Conservation (phyloP, 208 protist genomes). For the Acanthamoeba healyi region DNA sequence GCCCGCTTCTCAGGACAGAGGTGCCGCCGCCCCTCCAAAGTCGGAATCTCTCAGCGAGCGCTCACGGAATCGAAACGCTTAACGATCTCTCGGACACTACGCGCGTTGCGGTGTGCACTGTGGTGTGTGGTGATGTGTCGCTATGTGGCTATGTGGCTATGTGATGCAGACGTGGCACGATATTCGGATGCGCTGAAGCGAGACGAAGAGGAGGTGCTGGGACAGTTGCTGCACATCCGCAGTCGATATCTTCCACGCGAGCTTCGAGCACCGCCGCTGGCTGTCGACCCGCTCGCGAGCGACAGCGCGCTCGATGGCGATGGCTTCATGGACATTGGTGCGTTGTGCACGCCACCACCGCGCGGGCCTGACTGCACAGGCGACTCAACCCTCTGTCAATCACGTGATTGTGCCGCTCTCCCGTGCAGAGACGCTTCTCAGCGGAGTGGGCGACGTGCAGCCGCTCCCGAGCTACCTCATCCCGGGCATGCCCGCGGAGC, state of each 20-base stretch:
- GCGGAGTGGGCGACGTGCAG: background rate
- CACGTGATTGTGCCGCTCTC: too few species aligned
- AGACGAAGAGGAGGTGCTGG: background rate
- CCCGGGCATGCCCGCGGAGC: background rate
- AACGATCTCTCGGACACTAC: too few species aligned
- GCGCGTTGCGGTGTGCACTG: background rate
- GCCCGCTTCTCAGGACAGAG: background rate
- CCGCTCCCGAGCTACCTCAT: background rate
- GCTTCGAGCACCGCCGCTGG: background rate
- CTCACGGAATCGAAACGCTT: too few species aligned
- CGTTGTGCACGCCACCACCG: background rate
- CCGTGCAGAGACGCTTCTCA: background rate
- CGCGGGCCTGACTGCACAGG: background rate
- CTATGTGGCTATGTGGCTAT: background rate
- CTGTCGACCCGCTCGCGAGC: background rate
- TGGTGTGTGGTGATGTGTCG: background rate
- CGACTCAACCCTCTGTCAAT: too few species aligned
- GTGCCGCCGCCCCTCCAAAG: background rate
- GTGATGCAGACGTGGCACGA: constrained; percentile 1
- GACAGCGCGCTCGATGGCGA: background rate
- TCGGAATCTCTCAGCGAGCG: too few species aligned
- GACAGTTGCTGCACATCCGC: background rate
- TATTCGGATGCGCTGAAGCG: constrained; percentile 2
- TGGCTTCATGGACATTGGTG: constrained; percentile 15
- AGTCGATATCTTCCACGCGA: constrained; percentile 27